Percentiles rank a stretch among this genome's conserved stretches.
These are phyloP conservation scores for Sphaerostilbella broomeana DNA, from an alignment of 2,329 filamentous ascomycete genomes.

Conservation along the genomic window DNA sequence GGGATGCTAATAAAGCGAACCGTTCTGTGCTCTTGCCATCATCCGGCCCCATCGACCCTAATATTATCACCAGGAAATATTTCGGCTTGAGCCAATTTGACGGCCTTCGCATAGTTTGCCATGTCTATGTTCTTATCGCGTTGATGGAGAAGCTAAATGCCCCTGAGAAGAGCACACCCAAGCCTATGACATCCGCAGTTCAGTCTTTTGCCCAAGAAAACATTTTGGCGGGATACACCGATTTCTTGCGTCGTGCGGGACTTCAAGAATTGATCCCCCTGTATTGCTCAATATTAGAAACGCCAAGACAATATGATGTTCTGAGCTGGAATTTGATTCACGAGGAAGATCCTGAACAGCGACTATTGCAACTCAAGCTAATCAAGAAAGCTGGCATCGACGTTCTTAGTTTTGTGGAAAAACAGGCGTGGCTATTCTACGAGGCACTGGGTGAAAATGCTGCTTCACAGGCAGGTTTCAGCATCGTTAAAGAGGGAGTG, in stretches of 20 bases:
- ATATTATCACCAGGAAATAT: slow-evolving; percentile 39
- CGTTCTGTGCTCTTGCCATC: slow-evolving; percentile 24
- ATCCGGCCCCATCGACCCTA: slow-evolving; percentile 21
- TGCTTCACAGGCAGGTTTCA: slow-evolving; percentile 41
- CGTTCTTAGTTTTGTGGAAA: slow-evolving; percentile 63
- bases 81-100: slow-evolving; percentile 53
- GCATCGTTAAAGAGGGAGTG: slow-evolving; percentile 40
- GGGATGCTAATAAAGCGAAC: slow-evolving; percentile 18
- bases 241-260: slow-evolving; percentile 64
- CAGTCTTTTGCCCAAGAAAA: slow-evolving; percentile 56
- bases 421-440: slow-evolving; percentile 52
- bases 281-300: slow-evolving; percentile 74
- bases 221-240: slow-evolving; percentile 74
- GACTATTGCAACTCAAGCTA: slow-evolving; percentile 62
- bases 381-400: slow-evolving; percentile 72
- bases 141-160: slow-evolving; percentile 54
- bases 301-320: slow-evolving; percentile 58
- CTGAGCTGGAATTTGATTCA: slow-evolving; percentile 73
- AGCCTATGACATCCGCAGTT: slow-evolving; percentile 15
- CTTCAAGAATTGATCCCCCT: slow-evolving; percentile 76
- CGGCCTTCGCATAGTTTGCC: slow-evolving; percentile 61
- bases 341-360: slow-evolving; percentile 58
- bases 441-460: slow-evolving; percentile 36
- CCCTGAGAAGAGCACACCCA: slow-evolving; percentile 14
- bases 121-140: slow-evolving; percentile 59